These are phyloP conservation scores for Furcasterigmium sp. DNA, from an alignment of 2,329 filamentous ascomycete genomes.

Conservation along the genomic window DNA sequence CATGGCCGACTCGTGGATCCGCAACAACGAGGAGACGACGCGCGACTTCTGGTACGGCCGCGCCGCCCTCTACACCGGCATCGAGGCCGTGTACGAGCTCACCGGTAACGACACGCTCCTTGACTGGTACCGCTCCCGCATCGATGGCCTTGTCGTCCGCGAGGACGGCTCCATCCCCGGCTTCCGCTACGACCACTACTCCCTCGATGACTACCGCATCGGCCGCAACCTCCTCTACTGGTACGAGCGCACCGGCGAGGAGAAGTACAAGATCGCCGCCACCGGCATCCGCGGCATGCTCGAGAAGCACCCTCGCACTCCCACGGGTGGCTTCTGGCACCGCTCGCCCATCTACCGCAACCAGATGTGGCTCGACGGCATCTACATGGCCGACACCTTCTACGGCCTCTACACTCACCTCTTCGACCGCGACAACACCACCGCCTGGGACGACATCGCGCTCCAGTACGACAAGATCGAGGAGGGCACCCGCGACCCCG, in stretches of 20 bases:
- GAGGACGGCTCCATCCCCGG: conserved; percentile 39
- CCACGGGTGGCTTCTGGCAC: conserved; percentile 51
- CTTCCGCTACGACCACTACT: conserved; percentile 42
- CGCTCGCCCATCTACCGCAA: conserved; percentile 35
- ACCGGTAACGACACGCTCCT: conserved; percentile 37
- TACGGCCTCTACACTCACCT: conserved; percentile 33
- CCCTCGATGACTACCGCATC: conserved; percentile 47
- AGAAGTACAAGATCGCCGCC: conserved; percentile 46
- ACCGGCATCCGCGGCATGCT: conserved; percentile 39
- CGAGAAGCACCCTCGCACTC: conserved; percentile 42
- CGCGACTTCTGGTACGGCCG: conserved; percentile 35
- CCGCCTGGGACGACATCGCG: conserved; percentile 38
- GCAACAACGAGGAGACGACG: conserved; percentile 25
- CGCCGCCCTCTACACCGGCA: conserved; percentile 38
- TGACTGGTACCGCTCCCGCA: conserved; percentile 36
- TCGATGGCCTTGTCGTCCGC: conserved; percentile 38
- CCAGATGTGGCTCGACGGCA: conserved; percentile 55
- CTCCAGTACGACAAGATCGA: conserved; percentile 40
- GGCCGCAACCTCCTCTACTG: conserved; percentile 47
- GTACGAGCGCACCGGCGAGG: conserved; percentile 37
- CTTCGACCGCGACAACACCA: conserved; percentile 29
- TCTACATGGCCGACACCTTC: conserved; percentile 43
- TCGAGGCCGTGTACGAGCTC: conserved; percentile 39
- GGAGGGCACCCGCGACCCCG: conserved; percentile 29
- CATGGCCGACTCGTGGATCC: conserved; percentile 44